Evolutionary conservation across 495 filamentous ascomycete genomes (phyloP).

Genomic region (Lasiosphaeria ovina): DNA sequence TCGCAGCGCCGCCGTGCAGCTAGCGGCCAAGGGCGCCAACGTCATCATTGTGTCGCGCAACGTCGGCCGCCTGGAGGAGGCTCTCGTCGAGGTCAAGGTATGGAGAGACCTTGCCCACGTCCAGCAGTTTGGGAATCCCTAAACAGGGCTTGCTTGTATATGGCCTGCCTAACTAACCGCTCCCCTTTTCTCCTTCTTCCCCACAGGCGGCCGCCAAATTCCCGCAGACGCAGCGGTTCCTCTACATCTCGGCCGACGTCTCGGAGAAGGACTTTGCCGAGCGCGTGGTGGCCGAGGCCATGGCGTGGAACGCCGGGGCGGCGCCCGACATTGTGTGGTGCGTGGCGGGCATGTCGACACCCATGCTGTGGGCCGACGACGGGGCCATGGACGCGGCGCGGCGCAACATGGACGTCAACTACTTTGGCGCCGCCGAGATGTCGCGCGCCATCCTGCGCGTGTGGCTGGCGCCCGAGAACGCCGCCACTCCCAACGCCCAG

Average conservation of each 20-base stretch:
- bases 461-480: conserved; percentile 54
- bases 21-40: conserved; percentile 82
- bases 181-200: conserved; percentile 28
- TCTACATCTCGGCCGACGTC: conserved; percentile 82
- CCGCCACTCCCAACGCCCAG: conserved; percentile 31
- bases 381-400: conserved; percentile 60
- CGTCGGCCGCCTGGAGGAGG: conserved; percentile 67
- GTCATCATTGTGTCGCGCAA: conserved; percentile 82
- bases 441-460: conserved; percentile 65
- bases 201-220: conserved; percentile 53
- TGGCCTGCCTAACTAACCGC: conserved; percentile 8
- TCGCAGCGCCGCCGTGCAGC: conserved; percentile 63
- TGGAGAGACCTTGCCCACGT: conserved; percentile 20
- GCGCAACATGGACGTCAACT: conserved; percentile 87
- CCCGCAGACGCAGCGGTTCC: conserved; percentile 69
- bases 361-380: conserved; percentile 73
- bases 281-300: conserved; percentile 67
- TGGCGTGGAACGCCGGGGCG: conserved; percentile 74
- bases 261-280: conserved; percentile 63
- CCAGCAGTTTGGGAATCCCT: too few species aligned
- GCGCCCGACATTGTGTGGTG: conserved; percentile 90
- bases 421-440: conserved; percentile 84
- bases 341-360: conserved; percentile 74
- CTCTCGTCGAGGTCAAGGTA: conserved; percentile 59
- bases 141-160: conserved; percentile 22